phyloP scores from a whole-genome alignment of 169 alveolate genomes.

The Eimeria brunetti region DNA sequence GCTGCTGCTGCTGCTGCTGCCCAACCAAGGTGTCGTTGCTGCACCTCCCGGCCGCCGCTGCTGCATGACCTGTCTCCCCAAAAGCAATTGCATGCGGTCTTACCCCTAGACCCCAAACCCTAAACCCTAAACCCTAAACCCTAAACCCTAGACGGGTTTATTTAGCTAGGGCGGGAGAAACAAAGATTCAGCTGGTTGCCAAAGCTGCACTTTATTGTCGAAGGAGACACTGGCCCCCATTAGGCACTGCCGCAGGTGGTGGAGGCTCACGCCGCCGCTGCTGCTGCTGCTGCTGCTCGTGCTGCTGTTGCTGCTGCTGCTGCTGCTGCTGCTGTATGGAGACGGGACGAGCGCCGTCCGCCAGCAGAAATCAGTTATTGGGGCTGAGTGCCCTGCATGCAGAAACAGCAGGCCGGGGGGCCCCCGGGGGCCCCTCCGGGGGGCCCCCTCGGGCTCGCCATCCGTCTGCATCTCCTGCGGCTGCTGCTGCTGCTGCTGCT shows the following conservation, averaged over 20 bases:
- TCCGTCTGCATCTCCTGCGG: slow-evolving; percentile 4
- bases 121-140: too few relatives aligned
- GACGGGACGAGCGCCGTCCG: slow-evolving; percentile 33
- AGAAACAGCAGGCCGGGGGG: slow-evolving; percentile 59
- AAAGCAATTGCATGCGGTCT: not conserved
- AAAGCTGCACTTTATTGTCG: slow-evolving; percentile 73
- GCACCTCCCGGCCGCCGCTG: not conserved
- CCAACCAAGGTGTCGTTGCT: too few relatives aligned
- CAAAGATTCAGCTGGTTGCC: slow-evolving; percentile 79
- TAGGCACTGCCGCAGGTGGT: slow-evolving; percentile 11
- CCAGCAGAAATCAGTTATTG: slow-evolving; percentile 77
- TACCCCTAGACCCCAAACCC: too few relatives aligned
- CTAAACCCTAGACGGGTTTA: not conserved
- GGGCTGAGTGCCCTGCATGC: slow-evolving; percentile 79
- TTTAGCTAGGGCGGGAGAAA: not conserved
- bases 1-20: too few relatives aligned
- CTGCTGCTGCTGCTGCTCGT: slow-evolving; percentile 36
- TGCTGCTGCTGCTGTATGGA: slow-evolving; percentile 51
- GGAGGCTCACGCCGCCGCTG: slow-evolving; percentile 2
- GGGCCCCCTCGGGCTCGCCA: not conserved
- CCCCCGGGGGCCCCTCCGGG: not conserved
- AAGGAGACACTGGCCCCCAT: slow-evolving; percentile 77
- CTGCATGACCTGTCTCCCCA: not conserved
- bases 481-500: slow-evolving; percentile 32
- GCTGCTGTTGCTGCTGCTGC: slow-evolving; percentile 23